Percentiles rank a stretch among this genome's conserved stretches.
Conservation (phyloP, 306 rosid species). For the Dalbergia oliveri region DNA sequence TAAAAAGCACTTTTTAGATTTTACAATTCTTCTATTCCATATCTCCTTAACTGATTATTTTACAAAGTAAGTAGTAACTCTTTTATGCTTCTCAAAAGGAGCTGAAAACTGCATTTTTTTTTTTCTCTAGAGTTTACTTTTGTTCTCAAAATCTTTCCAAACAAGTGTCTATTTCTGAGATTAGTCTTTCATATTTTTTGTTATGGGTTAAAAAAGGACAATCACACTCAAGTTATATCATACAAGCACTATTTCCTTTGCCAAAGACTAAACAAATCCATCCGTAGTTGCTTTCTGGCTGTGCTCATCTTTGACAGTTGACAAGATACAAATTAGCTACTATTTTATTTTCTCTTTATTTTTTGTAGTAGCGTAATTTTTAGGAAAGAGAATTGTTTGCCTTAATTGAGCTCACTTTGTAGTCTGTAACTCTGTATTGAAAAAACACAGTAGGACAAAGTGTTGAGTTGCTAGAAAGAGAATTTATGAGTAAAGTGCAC, state of each 20-base stretch:
- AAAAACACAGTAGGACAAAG: slow-evolving; percentile 10
- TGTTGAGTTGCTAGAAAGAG: slow-evolving; percentile 24
- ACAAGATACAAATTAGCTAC: neutral
- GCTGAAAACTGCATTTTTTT: neutral
- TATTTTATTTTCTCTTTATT: slow-evolving; percentile 1
- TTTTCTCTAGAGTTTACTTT: no score
- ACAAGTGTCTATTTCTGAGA: no score
- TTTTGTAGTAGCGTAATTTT: neutral
- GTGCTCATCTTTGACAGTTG: neutral
- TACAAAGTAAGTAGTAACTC: neutral
- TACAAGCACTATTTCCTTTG: no score
- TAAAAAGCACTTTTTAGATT: neutral
- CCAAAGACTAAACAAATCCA: neutral
- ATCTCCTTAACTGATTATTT: neutral
- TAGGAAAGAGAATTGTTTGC: slow-evolving; percentile 6
- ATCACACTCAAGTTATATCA: no score
- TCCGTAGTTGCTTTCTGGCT: neutral
- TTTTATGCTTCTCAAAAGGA: neutral
- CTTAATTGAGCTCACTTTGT: slow-evolving; percentile 1
- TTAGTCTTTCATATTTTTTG: no score
- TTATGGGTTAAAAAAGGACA: no score
- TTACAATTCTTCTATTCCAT: neutral
- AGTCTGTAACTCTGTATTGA: neutral
- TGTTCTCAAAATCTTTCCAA: no score
- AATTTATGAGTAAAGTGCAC: neutral